phyloP scores from a whole-genome alignment of 805 yeast species.

The Saccharomycopsis synnaedendra region DNA sequence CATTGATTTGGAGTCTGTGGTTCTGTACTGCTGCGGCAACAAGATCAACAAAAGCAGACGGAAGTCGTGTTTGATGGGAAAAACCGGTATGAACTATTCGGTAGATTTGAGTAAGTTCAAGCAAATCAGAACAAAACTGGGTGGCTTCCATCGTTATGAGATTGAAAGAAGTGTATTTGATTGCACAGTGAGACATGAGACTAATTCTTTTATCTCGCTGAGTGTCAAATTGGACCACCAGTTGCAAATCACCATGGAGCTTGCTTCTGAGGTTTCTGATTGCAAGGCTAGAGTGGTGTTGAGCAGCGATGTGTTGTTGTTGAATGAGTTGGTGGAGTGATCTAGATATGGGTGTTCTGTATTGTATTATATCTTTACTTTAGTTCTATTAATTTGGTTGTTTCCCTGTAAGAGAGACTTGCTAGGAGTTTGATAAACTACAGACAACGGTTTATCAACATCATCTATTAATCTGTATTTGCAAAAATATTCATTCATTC shows the following conservation, averaged over 20 bases:
- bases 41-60: not conserved
- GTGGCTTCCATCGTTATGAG: constrained; percentile 7
- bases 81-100: constrained; percentile 2
- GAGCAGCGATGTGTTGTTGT: constrained; percentile 9
- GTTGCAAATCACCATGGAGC: constrained; percentile 6
- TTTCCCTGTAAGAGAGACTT: not conserved
- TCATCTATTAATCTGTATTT: too few relatives aligned
- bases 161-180: constrained; percentile 6
- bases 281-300: not conserved
- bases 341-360: not conserved
- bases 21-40: constrained; percentile 12
- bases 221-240: constrained; percentile 13
- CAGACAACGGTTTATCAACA: too few relatives aligned
- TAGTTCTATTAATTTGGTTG: not conserved
- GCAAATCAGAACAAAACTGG: constrained; percentile 4
- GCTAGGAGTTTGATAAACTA: too few relatives aligned
- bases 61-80: constrained; percentile 3
- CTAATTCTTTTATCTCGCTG: constrained; percentile 9
- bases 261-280: constrained; percentile 1
- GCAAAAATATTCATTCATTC: too few relatives aligned
- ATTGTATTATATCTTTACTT: not conserved
- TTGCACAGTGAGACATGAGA: constrained; percentile 5
- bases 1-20: constrained; percentile 5
- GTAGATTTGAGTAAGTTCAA: constrained; percentile 9
- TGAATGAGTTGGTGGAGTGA: not conserved